These are phyloP conservation scores for Fusarium pseudoanthophilum DNA, from an alignment of 2,329 filamentous ascomycete genomes.

Conservation along the genomic window DNA sequence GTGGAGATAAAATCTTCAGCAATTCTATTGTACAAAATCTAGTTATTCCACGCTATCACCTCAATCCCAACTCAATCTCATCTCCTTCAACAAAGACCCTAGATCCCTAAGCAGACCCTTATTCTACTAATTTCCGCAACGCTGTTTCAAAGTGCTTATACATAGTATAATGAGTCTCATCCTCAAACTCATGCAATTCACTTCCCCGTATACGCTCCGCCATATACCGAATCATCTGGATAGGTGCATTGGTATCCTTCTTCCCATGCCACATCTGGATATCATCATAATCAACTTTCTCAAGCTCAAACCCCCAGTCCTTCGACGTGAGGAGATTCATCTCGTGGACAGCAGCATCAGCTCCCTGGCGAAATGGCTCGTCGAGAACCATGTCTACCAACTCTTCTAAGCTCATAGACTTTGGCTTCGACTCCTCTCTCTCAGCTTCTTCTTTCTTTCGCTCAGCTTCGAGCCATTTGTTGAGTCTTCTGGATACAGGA, in stretches of 20 bases:
- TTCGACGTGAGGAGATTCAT: constrained; percentile 43
- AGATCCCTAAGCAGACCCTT: accelerated
- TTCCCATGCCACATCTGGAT: constrained; percentile 50
- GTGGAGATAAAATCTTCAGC: too few relatives aligned
- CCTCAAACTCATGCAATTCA: constrained; percentile 47
- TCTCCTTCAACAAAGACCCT: accelerated
- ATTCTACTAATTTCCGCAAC: not conserved
- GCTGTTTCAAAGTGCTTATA: constrained; percentile 37
- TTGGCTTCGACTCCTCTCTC: not conserved
- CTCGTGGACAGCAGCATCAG: constrained; percentile 43
- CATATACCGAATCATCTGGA: constrained; percentile 51
- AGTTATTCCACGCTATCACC: not conserved
- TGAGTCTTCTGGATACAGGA: constrained; percentile 1
- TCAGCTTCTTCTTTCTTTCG: not conserved
- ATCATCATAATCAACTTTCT: constrained; percentile 42
- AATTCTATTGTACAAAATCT: not conserved
- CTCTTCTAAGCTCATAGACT: constrained; percentile 31
- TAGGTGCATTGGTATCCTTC: constrained; percentile 47
- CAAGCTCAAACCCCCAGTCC: constrained; percentile 47
- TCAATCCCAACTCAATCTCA: not conserved
- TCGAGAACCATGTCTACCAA: constrained; percentile 46
- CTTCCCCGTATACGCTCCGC: constrained; percentile 49
- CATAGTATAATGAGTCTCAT: constrained; percentile 49
- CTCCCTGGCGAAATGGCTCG: constrained; percentile 46
- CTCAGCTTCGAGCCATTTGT: constrained; percentile 19